A percentile compares a stretch with the other conserved stretches of the same genome.
These are phyloP conservation scores for Saccharomyces pastorianus DNA, from an alignment of 1,139 yeast genomes.

Conservation along the genomic window DNA sequence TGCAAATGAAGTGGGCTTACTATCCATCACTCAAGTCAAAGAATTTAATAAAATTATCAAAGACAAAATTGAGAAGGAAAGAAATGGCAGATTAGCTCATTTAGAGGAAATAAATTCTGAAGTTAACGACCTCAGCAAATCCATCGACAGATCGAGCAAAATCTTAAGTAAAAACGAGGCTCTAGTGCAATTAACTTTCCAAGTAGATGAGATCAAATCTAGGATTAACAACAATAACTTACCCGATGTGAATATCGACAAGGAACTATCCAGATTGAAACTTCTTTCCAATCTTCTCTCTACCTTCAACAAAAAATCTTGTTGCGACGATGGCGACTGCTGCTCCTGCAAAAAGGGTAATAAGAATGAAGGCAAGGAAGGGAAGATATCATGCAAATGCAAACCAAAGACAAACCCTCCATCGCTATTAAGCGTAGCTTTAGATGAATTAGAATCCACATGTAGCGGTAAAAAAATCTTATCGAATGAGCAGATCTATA, in stretches of 20 bases:
- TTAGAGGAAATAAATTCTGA: constrained; percentile 53
- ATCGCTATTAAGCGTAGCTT: constrained; percentile 21
- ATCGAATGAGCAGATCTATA: constrained; percentile 57
- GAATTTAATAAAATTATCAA: constrained; percentile 59
- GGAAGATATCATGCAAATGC: constrained; percentile 8
- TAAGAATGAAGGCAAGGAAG: constrained; percentile 1
- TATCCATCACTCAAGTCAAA: constrained; percentile 64
- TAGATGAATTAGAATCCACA: constrained; percentile 21
- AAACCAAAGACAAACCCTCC: constrained; percentile 15
- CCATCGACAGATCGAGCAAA: constrained; percentile 21
- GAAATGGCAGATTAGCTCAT: constrained; percentile 70
- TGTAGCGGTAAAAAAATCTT: constrained; percentile 16
- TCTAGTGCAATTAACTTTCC: constrained; percentile 22
- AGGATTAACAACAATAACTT: constrained; percentile 17
- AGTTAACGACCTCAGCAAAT: constrained; percentile 36
- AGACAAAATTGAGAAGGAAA: constrained; percentile 66
- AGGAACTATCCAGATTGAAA: constrained; percentile 30
- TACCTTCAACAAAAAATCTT: constrained; percentile 15
- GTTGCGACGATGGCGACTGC: constrained; percentile 15
- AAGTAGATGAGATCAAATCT: constrained; percentile 19
- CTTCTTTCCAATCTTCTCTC: constrained; percentile 25
- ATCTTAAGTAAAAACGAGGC: constrained; percentile 24
- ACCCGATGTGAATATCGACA: constrained; percentile 25
- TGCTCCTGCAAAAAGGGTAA: constrained; percentile 11
- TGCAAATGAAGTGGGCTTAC: constrained; percentile 64